Conservation (phyloP, 2,329 filamentous ascomycete species). For the Acarospora socialis region DNA sequence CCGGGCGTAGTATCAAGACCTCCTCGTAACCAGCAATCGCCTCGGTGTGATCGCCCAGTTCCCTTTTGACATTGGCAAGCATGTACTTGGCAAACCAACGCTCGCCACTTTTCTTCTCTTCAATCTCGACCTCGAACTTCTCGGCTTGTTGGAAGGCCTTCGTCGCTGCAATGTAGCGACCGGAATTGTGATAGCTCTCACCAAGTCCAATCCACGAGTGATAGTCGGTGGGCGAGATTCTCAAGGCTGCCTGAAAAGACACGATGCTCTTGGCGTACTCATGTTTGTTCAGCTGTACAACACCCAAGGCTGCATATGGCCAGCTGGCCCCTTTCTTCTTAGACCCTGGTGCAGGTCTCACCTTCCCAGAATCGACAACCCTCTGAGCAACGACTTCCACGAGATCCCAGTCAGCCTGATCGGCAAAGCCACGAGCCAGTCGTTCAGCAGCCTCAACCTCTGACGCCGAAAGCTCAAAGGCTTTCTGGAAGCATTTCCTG, state of each 20-base stretch:
- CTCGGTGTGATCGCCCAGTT: conserved; percentile 78
- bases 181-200: conserved; percentile 94
- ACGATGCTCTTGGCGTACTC: conserved; percentile 80
- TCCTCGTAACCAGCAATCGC: conserved; percentile 63
- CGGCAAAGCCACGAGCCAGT: conserved; percentile 71
- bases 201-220: conserved; percentile 92
- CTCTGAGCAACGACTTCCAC: conserved; percentile 86
- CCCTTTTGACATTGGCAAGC: conserved; percentile 85
- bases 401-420: conserved; percentile 87
- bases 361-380: conserved; percentile 87
- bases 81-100: conserved; percentile 96
- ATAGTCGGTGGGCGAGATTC: conserved; percentile 74
- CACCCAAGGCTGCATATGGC: conserved; percentile 86
- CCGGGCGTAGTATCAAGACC: conserved; percentile 52
- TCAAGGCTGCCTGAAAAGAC: conserved; percentile 78
- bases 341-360: conserved; percentile 77
- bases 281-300: conserved; percentile 88
- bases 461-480: conserved; percentile 76
- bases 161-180: conserved; percentile 82
- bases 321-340: conserved; percentile 89
- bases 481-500: conserved; percentile 89
- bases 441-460: conserved; percentile 80
- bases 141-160: conserved; percentile 82
- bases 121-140: conserved; percentile 49
- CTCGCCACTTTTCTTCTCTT: conserved; percentile 46